phyloP scores from a whole-genome alignment of 75 land plant species.

The Selaginella tamariscina region DNA sequence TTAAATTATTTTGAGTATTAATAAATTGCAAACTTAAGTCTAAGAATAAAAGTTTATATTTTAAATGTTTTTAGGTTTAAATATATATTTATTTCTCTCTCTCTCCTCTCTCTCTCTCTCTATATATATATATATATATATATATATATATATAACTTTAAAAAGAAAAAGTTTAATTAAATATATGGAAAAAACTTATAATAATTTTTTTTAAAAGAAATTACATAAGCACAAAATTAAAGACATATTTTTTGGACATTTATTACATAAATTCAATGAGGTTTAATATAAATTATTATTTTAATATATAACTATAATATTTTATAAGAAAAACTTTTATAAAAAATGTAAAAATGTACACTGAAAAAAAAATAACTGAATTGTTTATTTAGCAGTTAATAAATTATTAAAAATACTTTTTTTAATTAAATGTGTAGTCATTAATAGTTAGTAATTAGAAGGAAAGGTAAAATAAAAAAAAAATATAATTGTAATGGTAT shows the following conservation, averaged over 20 bases:
- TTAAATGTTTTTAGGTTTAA: too few relatives aligned
- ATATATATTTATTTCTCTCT: too few relatives aligned
- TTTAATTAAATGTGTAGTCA: too few relatives aligned
- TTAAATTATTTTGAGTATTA: too few relatives aligned
- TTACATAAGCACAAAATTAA: not conserved
- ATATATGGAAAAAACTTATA: not conserved
- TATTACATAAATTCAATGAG: not conserved
- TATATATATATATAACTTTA: not conserved
- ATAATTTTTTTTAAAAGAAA: not conserved
- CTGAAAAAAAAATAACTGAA: not conserved
- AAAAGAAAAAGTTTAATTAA: not conserved
- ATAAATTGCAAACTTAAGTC: too few relatives aligned
- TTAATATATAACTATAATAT: not conserved
- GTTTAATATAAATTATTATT: not conserved
- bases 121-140: too few relatives aligned
- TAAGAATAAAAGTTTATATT: too few relatives aligned
- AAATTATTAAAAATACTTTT: too few relatives aligned
- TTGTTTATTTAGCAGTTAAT: not conserved
- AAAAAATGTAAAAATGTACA: not conserved
- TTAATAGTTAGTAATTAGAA: too few relatives aligned
- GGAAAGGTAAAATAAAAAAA: too few relatives aligned
- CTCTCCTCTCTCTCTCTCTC: too few relatives aligned
- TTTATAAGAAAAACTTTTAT: not conserved
- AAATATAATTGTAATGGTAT: too few relatives aligned
- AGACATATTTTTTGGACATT: not conserved